Evolutionary conservation across 306 rosid species (phyloP).

Genomic region (Prunus davidiana): DNA sequence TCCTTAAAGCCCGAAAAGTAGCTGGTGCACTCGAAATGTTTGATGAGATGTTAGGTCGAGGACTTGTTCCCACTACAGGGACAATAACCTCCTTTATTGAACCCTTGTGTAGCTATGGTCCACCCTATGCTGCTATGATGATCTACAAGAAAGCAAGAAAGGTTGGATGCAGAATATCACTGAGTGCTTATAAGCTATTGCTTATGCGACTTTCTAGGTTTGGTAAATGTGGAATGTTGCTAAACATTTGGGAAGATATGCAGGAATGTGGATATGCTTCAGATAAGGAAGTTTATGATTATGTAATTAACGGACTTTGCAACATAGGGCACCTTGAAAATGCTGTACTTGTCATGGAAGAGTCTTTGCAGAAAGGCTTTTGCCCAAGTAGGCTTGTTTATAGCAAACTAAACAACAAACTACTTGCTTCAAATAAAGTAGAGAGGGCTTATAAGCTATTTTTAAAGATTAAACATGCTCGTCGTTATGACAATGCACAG

Average conservation of each 20-base stretch:
- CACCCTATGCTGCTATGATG: conserved; percentile 82
- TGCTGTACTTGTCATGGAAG: conserved; percentile 92
- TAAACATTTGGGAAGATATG: conserved; percentile 80
- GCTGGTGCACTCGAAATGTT: conserved; percentile 79
- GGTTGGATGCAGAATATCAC: conserved; percentile 55
- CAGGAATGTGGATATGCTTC: conserved; percentile 70
- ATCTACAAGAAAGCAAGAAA: conserved; percentile 69
- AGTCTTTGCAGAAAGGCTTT: conserved; percentile 64
- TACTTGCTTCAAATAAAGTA: conserved; percentile 53
- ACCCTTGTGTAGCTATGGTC: conserved; percentile 79
- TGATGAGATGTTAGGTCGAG: conserved; percentile 70
- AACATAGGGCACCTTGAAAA: conserved; percentile 78
- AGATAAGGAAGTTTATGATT: conserved; percentile 75
- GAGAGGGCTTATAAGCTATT: conserved; percentile 70
- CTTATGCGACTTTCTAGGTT: conserved; percentile 76
- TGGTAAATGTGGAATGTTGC: conserved; percentile 81
- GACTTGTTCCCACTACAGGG: conserved; percentile 61
- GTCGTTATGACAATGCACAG: conserved; percentile 49
- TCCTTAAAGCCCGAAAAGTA: conserved; percentile 61
- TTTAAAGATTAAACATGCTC: conserved; percentile 69
- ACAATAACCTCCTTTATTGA: conserved; percentile 57
- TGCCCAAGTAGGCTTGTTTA: conserved; percentile 75
- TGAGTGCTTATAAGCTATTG: conserved; percentile 68
- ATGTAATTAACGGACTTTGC: conserved; percentile 68
- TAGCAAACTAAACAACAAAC: conserved; percentile 63